Evolutionary conservation across 208 protist genomes (phyloP), one percentile per base, ranked within the genome.

Genomic region (Phytomonas francai): DNA sequence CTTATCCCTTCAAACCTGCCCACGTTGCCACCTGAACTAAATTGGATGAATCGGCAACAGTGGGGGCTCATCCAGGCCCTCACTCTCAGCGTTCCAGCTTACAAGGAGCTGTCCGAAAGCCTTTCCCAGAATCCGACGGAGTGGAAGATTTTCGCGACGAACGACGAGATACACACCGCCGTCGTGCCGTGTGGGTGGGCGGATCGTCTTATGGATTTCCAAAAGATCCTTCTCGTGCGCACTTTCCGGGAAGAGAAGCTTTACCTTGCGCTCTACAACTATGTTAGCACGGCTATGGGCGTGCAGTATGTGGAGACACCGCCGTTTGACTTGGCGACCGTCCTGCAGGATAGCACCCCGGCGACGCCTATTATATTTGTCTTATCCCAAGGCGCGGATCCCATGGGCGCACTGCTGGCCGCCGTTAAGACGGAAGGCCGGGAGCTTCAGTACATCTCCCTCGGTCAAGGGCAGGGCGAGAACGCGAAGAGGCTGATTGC

Each of bases 391-490:
- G 98, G 98, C 29, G 97, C 96, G 9, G 98, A 99, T 78, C 97
- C 98, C 51, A 97, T 97, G 77, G 84, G 87, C 12, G 80, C 86
- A 39, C 76, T 99, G 49, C 77, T 97, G 65, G 82, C 85, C 25
- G 98, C 98, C 71, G 97, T 97, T n/a, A 74, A 76, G 49, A 79
- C 84, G 9, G 89, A 94, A 57, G 76, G 78, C 9, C 63, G 74
- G 28, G 71, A 85, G 0, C 73, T 98, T 28, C 81, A 97, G 67
- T 93, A 89, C 62, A 91, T 98, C 22, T 98, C 98, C 36, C 83
- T 99, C 2, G 98, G 98, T 12, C 97, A 99, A 76, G 98, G 98
- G 25, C 97, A 99, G 78, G 91, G 90, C 54, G 89, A 94, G 59
- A 97, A 96, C 59, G 98, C 98, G n/a, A 96, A 94, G 71, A 61